Evolutionary conservation across 1,284 basidiomycete genomes (phyloP), one percentile per base, ranked within the genome.

Genomic region (Ustilago tritici): DNA sequence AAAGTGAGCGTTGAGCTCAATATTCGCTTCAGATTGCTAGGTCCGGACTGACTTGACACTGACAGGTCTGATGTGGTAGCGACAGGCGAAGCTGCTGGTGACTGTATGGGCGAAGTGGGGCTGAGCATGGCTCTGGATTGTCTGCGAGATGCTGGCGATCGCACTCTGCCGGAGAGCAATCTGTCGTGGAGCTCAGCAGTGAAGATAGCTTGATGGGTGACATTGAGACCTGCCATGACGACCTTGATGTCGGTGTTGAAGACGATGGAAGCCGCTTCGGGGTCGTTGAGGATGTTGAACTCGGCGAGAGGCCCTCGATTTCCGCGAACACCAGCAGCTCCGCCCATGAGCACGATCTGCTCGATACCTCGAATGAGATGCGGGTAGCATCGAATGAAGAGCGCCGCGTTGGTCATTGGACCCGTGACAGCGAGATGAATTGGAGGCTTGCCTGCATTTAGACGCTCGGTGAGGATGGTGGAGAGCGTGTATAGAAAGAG

Each of bases 391-490:
- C 73, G 73, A 53, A 80, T 63, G 54, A 84, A 80, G 36, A 83
- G 73, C 40, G 82, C 82, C 17, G 79, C 71, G 41, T 83, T 84
- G 31, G 82, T 84, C 66, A 81, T 62, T 4, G 81, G 80, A n/a
- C 82, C 82, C 0, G 81, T 83, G 56, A 80, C 80, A 2, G 76
- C 79, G 6, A 83, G 54, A 43, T 78, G 73, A 34, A 83, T 69
- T 4, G 72, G 75, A 2, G 73, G 63, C 47, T 68, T 67, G 46
- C 72, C 65, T 4, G 65, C 31, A 47, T 64, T 67, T 43, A 76
- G 67, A 0, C 85, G 68, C 5, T 73, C 55, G 12, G 87, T 89
- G 61, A 93, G 87, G 3, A 89, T 88, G n/a, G 61, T 67, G 1
- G 78, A 66, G 46, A 79, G 74, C n/a, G 74, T 68, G 56, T 74